Conservation (phyloP, 23 red algal species). For the Gracilaria domingensis region DNA sequence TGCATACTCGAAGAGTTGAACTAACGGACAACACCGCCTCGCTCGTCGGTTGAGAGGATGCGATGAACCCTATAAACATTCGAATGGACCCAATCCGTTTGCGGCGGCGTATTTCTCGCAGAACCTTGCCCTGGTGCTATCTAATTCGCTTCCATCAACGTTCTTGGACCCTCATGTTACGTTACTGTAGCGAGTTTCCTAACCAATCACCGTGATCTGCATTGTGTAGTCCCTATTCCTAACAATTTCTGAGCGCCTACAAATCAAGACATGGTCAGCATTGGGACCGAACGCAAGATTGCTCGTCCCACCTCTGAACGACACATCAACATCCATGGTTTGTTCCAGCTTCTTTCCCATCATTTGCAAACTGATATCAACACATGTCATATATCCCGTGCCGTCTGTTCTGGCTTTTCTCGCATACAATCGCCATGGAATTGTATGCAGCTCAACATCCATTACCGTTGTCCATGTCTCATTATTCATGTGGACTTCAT, state of each 20-base stretch:
- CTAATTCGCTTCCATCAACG: background rate
- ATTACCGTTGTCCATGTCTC: constrained; percentile 59
- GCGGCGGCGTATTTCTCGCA: background rate
- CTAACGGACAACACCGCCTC: background rate
- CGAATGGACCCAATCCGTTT: background rate
- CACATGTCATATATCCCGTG: constrained; percentile 48
- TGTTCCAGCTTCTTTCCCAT: constrained; percentile 54
- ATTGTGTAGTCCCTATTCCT: constrained; percentile 66
- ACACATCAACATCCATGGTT: constrained; percentile 66
- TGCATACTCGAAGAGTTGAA: background rate
- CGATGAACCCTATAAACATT: background rate
- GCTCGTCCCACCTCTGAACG: constrained; percentile 38
- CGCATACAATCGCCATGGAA: constrained; percentile 63
- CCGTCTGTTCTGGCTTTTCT: constrained; percentile 61
- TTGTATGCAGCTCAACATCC: constrained; percentile 63
- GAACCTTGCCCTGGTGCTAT: no score
- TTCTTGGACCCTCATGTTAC: no score
- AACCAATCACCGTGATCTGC: constrained; percentile 69
- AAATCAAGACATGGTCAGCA: constrained; percentile 56
- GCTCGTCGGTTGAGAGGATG: background rate
- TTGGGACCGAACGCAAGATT: constrained; percentile 49
- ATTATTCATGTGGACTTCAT: constrained; percentile 63
- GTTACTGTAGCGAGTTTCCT: background rate
- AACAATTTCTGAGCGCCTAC: constrained; percentile 58
- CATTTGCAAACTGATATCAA: constrained; percentile 74